Evolutionary conservation across 73 alveolate species (phyloP).

Genomic region (Durusdinium trenchii): DNA sequence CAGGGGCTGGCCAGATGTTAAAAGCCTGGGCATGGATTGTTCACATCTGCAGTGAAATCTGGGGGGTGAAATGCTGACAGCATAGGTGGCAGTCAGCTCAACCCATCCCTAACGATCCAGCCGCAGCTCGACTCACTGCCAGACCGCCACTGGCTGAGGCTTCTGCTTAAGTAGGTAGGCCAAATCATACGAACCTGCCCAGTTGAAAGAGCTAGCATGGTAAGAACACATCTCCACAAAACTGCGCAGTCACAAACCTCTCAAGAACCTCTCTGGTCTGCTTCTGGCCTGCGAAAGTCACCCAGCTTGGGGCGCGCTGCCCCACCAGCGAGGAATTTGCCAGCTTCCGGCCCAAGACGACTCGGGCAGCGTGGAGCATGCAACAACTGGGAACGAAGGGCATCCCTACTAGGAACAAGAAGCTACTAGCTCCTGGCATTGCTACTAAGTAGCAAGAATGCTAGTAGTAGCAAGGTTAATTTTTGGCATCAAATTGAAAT

Average conservation of each 20-base stretch:
- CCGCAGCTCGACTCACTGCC: background rate
- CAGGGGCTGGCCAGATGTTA: constrained; percentile 69
- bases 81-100: background rate
- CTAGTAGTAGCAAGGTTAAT: no score
- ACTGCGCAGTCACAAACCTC: background rate
- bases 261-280: background rate
- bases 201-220: background rate
- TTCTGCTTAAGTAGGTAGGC: constrained; percentile 61
- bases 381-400: no score
- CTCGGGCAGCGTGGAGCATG: background rate
- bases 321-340: constrained; percentile 73
- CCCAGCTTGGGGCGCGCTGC: constrained; percentile 89
- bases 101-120: background rate
- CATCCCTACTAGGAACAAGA: no score
- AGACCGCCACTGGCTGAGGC: background rate
- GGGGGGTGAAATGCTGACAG: background rate
- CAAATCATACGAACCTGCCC: constrained; percentile 68
- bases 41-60: background rate
- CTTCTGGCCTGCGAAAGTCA: constrained; percentile 76
- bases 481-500: no score
- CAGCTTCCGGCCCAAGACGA: constrained; percentile 75
- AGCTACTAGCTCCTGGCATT: no score
- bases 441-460: no score
- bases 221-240: no score
- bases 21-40: background rate